Conservation (phyloP, 1,139 yeast genomes). For the Hyphopichia wangnamkhiaoensis region DNA sequence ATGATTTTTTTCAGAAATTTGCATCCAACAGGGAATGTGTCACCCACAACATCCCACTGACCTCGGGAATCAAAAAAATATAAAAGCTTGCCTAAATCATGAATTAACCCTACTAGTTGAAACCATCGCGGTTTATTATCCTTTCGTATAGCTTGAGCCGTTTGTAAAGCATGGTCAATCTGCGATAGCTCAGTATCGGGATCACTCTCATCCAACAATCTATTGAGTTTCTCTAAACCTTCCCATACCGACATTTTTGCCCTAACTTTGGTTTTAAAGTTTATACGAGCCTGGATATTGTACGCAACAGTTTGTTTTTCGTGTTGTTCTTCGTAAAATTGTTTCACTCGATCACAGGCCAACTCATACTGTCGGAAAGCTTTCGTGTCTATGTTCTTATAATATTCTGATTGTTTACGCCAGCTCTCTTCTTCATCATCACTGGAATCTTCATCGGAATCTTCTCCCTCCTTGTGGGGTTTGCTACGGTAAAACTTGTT, state of each 20-base stretch:
- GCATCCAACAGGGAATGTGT: conserved; percentile 77
- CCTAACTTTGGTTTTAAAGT: conserved; percentile 64
- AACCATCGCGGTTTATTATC: conserved; percentile 77
- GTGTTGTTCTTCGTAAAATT: conserved; percentile 69
- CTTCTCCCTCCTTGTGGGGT: conserved; percentile 1
- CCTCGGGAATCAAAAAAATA: conserved; percentile 73
- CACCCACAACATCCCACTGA: conserved; percentile 85
- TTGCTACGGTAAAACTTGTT: neutral
- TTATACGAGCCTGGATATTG: conserved; percentile 68
- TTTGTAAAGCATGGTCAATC: conserved; percentile 74
- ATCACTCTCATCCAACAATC: conserved; percentile 68
- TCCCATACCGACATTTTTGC: conserved; percentile 76
- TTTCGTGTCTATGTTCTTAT: conserved; percentile 39
- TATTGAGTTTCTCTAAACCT: conserved; percentile 62
- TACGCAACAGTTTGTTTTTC: conserved; percentile 72
- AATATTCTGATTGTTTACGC: conserved; percentile 27
- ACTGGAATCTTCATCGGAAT: conserved; percentile 6
- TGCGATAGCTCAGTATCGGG: conserved; percentile 77
- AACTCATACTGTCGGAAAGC: conserved; percentile 66
- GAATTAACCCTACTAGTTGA: conserved; percentile 71
- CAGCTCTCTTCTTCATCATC: conserved; percentile 9
- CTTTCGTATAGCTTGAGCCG: conserved; percentile 71
- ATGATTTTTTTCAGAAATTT: conserved; percentile 61
- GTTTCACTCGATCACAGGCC: conserved; percentile 69
- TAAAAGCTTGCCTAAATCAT: conserved; percentile 67